Evolutionary conservation across 495 filamentous ascomycete genomes (phyloP).

Genomic region (Penicillium antarcticum): DNA sequence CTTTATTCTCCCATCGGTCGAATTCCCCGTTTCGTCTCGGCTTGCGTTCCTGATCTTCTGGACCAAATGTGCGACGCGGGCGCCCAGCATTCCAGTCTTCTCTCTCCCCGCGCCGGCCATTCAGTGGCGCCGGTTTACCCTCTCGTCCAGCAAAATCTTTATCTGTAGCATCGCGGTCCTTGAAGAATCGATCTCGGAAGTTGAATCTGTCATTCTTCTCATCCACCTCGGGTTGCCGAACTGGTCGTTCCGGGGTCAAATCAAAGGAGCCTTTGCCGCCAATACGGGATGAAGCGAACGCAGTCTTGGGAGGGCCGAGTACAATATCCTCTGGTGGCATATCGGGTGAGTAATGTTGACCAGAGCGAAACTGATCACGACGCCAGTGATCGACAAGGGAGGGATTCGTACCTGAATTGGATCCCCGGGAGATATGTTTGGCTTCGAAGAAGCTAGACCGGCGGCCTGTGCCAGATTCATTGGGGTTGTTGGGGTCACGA

Average conservation of each 20-base stretch:
- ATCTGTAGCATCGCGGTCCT: slow-evolving; percentile 45
- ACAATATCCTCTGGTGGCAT: slow-evolving; percentile 70
- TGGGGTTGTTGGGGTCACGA: slow-evolving; percentile 41
- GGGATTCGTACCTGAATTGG: slow-evolving; percentile 50
- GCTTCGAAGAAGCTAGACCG: slow-evolving; percentile 59
- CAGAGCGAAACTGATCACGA: slow-evolving; percentile 4
- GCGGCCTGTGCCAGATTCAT: slow-evolving; percentile 41
- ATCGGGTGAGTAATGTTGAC: slow-evolving; percentile 15
- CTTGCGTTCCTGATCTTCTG: slow-evolving; percentile 53
- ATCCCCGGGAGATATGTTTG: slow-evolving; percentile 59
- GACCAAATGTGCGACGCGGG: slow-evolving; percentile 48
- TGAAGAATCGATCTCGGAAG: slow-evolving; percentile 53
- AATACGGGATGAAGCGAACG: slow-evolving; percentile 76
- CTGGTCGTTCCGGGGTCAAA: slow-evolving; percentile 38
- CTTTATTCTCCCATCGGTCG: slow-evolving; percentile 50
- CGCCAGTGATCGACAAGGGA: neutral
- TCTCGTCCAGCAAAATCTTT: slow-evolving; percentile 44
- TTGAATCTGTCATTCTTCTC: slow-evolving; percentile 60
- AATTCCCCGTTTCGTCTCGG: slow-evolving; percentile 61
- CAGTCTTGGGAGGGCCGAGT: slow-evolving; percentile 82
- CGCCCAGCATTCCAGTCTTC: slow-evolving; percentile 60
- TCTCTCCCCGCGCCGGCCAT: slow-evolving; percentile 46
- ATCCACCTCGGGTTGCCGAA: slow-evolving; percentile 47
- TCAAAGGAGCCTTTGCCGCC: slow-evolving; percentile 51
- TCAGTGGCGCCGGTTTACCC: slow-evolving; percentile 31